Conservation (phyloP, 164 flowering plant species). For the Umbellularia californica region DNA sequence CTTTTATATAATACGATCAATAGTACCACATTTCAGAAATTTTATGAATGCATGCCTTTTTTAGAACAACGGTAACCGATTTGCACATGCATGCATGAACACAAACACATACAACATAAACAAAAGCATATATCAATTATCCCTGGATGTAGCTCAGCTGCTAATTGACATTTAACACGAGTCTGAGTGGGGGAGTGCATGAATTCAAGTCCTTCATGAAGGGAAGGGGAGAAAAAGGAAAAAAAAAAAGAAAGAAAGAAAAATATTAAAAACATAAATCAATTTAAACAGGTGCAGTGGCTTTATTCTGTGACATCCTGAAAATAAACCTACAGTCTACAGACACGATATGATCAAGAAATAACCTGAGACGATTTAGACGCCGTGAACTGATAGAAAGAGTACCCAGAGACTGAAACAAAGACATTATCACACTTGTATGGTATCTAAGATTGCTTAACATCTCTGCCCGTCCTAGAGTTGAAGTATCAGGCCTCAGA, state of each 20-base stretch:
- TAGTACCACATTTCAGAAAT: too few species aligned
- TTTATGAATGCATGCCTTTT: too few species aligned
- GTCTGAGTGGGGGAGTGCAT: too few species aligned
- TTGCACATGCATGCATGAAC: neutral
- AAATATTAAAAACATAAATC: neutral
- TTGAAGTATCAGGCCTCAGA: conserved; percentile 82
- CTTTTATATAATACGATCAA: too few species aligned
- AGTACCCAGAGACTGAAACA: conserved; percentile 91
- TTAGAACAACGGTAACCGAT: neutral
- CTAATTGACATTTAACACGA: too few species aligned
- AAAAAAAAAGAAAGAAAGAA: too few species aligned
- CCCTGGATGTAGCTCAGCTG: too few species aligned
- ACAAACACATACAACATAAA: neutral
- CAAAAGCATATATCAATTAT: too few species aligned
- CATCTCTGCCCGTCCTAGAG: conserved; percentile 97
- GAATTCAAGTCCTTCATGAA: too few species aligned
- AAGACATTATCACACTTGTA: conserved; percentile 92
- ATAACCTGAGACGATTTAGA: conserved; percentile 91
- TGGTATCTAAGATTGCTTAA: conserved; percentile 97
- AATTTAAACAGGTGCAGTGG: neutral
- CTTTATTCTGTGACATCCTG: neutral
- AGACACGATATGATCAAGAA: neutral
- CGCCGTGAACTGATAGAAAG: conserved; percentile 89
- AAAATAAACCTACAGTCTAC: neutral
- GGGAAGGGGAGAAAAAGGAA: too few species aligned